Evolutionary conservation across 1,139 yeast species (phyloP), one percentile per base, ranked within the genome.

Genomic region (Scheffersomyces segobiensis): DNA sequence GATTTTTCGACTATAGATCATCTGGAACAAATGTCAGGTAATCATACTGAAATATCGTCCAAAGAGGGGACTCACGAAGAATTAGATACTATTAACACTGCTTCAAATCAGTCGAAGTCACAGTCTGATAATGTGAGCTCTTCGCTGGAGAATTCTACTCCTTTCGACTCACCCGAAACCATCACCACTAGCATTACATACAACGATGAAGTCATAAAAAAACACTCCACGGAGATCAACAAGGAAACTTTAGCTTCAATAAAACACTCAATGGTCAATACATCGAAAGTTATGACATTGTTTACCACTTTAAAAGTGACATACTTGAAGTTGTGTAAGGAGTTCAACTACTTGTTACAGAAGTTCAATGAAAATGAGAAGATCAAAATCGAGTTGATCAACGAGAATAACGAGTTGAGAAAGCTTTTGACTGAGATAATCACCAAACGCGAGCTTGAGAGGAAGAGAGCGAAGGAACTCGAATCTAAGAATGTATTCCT

Each of bases 351-450:
- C 59, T 63, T 76, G 49, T 66, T 76, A 57, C 65, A 67, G 52
- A 74, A 74, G 61, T 76, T 76, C 65, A 75, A 75, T 57, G 78
- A 75, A 55, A 76, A 75, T 59, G 80, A 76, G 63, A 64, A 67
- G 56, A 65, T 74, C 55, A 75, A 75, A 59, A 67, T 76, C 57
- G 74, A 72, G 58, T 64, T 76, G 57, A 75, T 75, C 55, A 71
- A 75, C 57, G 79, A 76, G 58, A 76, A 76, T 60, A 74, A 75
- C 60, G 74, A 74, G 61, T 67, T 76, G 58, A 68, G 70, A 58
- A 65, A 65, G 51, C 60, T 75, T 22, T 66, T 75, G 52, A 67
- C 67, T 32, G 75, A 74, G 49, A 65, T 74, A 46, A 70, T 74
- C 50, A 71, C 66, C 51, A 67, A 71, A 55, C 59, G 70, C 26